Evolutionary conservation across 306 rosid genomes (phyloP).

Genomic region (Inga laurina): DNA sequence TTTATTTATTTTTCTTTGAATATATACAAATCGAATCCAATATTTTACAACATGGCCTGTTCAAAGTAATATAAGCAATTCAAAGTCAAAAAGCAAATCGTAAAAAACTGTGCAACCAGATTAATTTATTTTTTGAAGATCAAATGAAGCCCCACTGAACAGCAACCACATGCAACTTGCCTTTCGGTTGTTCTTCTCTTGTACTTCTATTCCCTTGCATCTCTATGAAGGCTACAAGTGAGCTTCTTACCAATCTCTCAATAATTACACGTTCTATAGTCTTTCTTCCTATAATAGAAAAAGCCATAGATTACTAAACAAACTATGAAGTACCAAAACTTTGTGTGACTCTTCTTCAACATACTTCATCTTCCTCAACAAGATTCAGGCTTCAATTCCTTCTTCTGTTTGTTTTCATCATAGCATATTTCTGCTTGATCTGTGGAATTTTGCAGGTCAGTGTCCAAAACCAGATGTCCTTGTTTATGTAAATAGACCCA

Average conservation of each 20-base stretch:
- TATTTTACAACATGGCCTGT: no score
- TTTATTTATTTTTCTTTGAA: no score
- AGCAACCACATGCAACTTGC: not conserved
- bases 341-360: not conserved
- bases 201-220: not conserved
- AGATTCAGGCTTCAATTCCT: conserved; percentile 39
- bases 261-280: not conserved
- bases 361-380: conserved; percentile 47
- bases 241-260: not conserved
- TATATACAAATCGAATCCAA: no score
- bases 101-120: not conserved
- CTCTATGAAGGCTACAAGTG: not conserved
- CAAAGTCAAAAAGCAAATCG: not conserved
- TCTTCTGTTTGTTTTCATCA: conserved; percentile 46
- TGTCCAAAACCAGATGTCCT: conserved; percentile 50
- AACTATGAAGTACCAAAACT: not conserved
- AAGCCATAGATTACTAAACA: not conserved
- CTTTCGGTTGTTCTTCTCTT: not conserved
- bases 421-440: conserved; percentile 34
- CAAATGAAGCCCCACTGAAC: not conserved
- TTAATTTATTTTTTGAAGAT: not conserved
- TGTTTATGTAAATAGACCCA: conserved; percentile 68
- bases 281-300: not conserved
- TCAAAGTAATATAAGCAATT: not conserved
- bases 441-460: conserved; percentile 32